Percentiles rank a stretch among this genome's conserved stretches.
These are phyloP conservation scores for Phytophthora hybrid DNA, from an alignment of 352 stramenopile species.

Conservation along the genomic window DNA sequence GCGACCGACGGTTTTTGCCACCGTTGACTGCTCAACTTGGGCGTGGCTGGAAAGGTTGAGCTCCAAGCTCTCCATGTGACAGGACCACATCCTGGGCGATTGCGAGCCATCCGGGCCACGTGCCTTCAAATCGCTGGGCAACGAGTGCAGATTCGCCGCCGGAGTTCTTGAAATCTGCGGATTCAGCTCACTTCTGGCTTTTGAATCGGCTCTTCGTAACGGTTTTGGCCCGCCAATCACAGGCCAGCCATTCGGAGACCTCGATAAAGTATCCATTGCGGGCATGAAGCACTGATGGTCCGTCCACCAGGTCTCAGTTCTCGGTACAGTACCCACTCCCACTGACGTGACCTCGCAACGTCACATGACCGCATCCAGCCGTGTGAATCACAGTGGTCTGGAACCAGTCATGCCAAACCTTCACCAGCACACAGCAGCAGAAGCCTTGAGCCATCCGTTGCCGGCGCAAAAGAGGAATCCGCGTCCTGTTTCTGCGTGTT, in stretches of 20 bases:
- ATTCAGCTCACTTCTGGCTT: not conserved
- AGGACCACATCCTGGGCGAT: not conserved
- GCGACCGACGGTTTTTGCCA: not conserved
- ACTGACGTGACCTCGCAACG: not conserved
- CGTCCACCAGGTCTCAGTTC: not conserved
- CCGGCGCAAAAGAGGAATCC: slow-evolving; percentile 8
- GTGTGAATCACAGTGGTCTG: not conserved
- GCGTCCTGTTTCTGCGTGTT: slow-evolving; percentile 14
- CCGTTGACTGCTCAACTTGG: not conserved
- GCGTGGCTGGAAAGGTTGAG: no score
- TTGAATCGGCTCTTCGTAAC: not conserved
- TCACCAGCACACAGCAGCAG: not conserved
- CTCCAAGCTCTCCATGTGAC: not conserved
- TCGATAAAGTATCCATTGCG: not conserved
- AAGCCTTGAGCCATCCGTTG: not conserved
- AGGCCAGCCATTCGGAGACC: not conserved
- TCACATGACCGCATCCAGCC: not conserved
- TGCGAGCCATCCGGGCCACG: not conserved
- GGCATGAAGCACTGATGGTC: no score
- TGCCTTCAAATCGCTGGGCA: slow-evolving; percentile 9
- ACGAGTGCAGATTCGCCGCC: not conserved
- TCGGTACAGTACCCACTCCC: not conserved
- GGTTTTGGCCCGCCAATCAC: not conserved
- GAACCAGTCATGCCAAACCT: not conserved
- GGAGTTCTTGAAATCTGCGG: not conserved